Conservation (phyloP, 1,284 basidiomycete species). For the Leccinum fuscescens region DNA sequence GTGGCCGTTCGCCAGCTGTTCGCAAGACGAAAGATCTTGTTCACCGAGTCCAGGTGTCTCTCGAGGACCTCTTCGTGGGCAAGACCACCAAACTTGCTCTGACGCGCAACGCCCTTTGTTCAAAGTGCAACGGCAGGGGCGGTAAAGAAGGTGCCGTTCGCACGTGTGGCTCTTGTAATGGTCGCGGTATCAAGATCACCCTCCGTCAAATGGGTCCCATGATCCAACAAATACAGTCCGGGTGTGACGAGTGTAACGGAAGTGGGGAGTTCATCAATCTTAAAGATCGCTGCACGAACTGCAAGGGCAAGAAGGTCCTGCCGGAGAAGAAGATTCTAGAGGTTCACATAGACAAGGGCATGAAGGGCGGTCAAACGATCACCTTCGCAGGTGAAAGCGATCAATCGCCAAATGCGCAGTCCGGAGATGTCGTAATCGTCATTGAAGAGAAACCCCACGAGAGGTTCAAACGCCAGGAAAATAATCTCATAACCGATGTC, state of each 20-base stretch:
- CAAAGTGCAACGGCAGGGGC: constrained; percentile 92
- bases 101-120: constrained; percentile 93
- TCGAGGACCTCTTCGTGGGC: constrained; percentile 98
- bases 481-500: constrained; percentile 85
- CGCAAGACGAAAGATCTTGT: constrained; percentile 98
- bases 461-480: constrained; percentile 89
- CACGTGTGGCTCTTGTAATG: constrained; percentile 77
- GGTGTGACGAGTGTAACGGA: constrained; percentile 91
- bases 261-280: constrained; percentile 91
- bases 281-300: constrained; percentile 91
- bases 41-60: constrained; percentile 92
- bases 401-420: constrained; percentile 86
- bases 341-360: constrained; percentile 99
- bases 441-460: constrained; percentile 95
- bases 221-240: constrained; percentile 98
- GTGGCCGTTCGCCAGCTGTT: constrained; percentile 71
- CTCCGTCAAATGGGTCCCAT: constrained; percentile 98
- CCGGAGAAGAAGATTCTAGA: constrained; percentile 98
- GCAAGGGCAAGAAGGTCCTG: constrained; percentile 94
- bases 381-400: constrained; percentile 95
- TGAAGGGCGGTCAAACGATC: constrained; percentile 98
- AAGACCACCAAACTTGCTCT: constrained; percentile 98
- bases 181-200: constrained; percentile 90
- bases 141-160: constrained; percentile 96
- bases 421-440: constrained; percentile 97